Conservation (phyloP, 352 stramenopile species). For the Phytophthora hibernalis region DNA sequence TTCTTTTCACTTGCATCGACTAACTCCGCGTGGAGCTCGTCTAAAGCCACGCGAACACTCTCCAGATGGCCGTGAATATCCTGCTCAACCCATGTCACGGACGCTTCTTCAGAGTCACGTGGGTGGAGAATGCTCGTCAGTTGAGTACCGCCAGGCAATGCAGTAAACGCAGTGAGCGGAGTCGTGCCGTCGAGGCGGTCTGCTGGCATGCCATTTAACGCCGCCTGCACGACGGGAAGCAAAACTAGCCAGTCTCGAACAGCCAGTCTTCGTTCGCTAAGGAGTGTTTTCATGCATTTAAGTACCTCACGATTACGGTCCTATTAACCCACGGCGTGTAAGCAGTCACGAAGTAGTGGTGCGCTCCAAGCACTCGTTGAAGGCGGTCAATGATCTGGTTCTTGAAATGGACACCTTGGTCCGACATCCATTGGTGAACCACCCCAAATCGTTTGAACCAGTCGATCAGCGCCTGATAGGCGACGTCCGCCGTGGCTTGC, state of each 20-base stretch:
- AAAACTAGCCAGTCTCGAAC: not conserved
- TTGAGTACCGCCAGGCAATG: not conserved
- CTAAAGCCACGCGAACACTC: too few species aligned
- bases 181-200: not conserved
- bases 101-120: not conserved
- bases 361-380: not conserved
- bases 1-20: not conserved
- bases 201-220: constrained; percentile 16
- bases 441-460: not conserved
- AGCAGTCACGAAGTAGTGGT: not conserved
- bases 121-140: not conserved
- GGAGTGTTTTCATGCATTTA: too few species aligned
- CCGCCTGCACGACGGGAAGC: constrained; percentile 16
- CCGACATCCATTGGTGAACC: not conserved
- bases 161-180: constrained; percentile 1
- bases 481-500: not conserved
- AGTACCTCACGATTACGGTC: not conserved
- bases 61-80: not conserved
- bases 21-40: too few species aligned
- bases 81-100: not conserved
- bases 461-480: not conserved
- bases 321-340: not conserved
- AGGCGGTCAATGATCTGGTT: not conserved
- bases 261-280: too few species aligned
- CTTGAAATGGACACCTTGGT: not conserved